Base-by-base conservation (phyloP, 2,329 filamentous ascomycete genomes). In the Fusarium scirpi region DNA sequence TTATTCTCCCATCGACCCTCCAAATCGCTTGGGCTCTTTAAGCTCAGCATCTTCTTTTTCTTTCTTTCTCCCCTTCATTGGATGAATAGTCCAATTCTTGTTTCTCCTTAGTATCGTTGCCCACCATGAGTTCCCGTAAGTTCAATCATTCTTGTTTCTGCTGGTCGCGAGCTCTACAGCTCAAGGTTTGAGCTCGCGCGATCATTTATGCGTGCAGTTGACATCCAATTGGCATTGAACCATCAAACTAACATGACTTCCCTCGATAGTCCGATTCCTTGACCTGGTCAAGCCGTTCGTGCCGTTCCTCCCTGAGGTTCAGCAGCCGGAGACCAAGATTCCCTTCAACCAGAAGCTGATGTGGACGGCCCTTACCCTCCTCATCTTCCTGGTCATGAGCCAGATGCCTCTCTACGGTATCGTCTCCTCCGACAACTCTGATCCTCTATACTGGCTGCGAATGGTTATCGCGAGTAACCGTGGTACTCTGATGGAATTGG, bases 401-500 rank as follows among this genome's bases (percentile, higher is more conserved):
- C 96, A 98, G 86, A 98, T 99, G 96, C 94, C 96, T 73, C 86
- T 96, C 70, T 99, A 99, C 85, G 96, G 96, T 85, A 99, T 99
- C 83, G 97, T 99, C 80, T 99, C 96, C 60, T 99, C 96, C 78
- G 93, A 96, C 84, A 98, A 94, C 77, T 98, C 96, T 68, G 97
- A 99, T 85, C 97, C 96, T 76, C 88, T 99, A 78, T 99, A 99
- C 90, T 99, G 96, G 96, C 89, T 99, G 80, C 92, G 96, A 84
- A 98, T 99, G 95, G 98, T 99, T 91, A 90, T 98, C 89, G 96
- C 96, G 80, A 97, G 94, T 92, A 99, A 99, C 83, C 91, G 94
- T 79, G 94, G 94, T 83, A 97, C 94, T 27, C 82, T 97, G 82
- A 97, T 97, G 94, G 94, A 97, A 81, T 81, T 97, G 85, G 94